phyloP scores from a whole-genome alignment of 129 eudicot species.

The Scalesia atractyloides region DNA sequence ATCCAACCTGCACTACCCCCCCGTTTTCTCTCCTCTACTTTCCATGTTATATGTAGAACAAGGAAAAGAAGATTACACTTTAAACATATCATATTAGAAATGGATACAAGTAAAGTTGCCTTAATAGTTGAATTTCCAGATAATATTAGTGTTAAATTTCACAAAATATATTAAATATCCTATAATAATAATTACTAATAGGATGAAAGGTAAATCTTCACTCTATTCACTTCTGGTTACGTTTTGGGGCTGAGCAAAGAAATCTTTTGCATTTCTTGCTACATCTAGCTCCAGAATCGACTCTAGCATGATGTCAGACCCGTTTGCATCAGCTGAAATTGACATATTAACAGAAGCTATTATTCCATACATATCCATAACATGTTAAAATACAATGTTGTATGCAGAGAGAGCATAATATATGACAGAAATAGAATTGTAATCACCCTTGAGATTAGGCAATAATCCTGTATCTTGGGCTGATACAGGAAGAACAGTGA shows the following conservation, averaged over 20 bases:
- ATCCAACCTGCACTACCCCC: neutral
- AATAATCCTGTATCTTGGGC: slow-evolving; percentile 85
- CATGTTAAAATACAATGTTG: neutral
- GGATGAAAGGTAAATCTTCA: neutral
- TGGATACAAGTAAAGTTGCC: neutral
- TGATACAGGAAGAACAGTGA: slow-evolving; percentile 81
- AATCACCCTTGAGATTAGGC: slow-evolving; percentile 66
- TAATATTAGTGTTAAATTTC: neutral
- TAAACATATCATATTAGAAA: neutral
- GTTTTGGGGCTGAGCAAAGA: slow-evolving; percentile 58
- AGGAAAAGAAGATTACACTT: neutral
- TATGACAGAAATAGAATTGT: slow-evolving; percentile 6
- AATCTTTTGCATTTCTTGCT: slow-evolving; percentile 81
- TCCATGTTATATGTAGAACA: neutral
- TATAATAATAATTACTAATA: neutral
- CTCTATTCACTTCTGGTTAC: slow-evolving; percentile 47
- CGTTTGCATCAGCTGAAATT: slow-evolving; percentile 55
- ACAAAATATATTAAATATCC: neutral
- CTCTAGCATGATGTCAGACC: slow-evolving; percentile 83
- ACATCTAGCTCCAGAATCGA: slow-evolving; percentile 81
- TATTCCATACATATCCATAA: slow-evolving; percentile 14
- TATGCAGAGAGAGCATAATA: slow-evolving; percentile 2
- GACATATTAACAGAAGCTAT: slow-evolving; percentile 4
- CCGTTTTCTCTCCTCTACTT: neutral
- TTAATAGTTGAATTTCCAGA: neutral